Evolutionary conservation across 1,139 yeast genomes (phyloP).

Genomic region (Petasospora fabianii): DNA sequence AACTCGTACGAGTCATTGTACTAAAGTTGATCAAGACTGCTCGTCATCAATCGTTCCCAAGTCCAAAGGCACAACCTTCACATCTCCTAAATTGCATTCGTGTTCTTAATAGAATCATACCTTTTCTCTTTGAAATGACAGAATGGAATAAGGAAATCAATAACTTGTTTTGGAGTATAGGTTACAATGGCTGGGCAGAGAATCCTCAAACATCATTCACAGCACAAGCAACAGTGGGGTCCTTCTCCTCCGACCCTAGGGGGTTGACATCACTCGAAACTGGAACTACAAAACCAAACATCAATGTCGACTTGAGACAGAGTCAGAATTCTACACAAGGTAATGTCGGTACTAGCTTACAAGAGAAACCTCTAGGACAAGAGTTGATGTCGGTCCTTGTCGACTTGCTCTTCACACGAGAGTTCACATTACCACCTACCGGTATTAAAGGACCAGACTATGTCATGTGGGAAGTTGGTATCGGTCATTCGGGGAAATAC

Average conservation of each 20-base stretch:
- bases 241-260: constrained; percentile 35
- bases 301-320: constrained; percentile 23
- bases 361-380: constrained; percentile 44
- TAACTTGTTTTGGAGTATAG: constrained; percentile 44
- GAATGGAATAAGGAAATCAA: constrained; percentile 35
- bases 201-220: constrained; percentile 5
- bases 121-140: constrained; percentile 58
- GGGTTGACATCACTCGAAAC: constrained; percentile 17
- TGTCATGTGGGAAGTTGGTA: constrained; percentile 73
- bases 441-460: constrained; percentile 30
- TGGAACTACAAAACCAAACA: constrained; percentile 28
- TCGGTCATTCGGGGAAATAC: constrained; percentile 47
- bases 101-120: constrained; percentile 60
- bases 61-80: constrained; percentile 16
- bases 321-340: constrained; percentile 25
- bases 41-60: constrained; percentile 28
- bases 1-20: constrained; percentile 44
- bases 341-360: constrained; percentile 22
- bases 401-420: constrained; percentile 54
- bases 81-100: constrained; percentile 59
- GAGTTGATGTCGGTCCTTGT: constrained; percentile 44
- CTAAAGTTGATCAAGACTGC: constrained; percentile 33
- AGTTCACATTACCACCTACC: constrained; percentile 47
- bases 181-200: constrained; percentile 17
- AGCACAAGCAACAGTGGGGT: constrained; percentile 34